These are phyloP conservation scores for Stylonectria norvegica DNA, from an alignment of 2,329 filamentous ascomycete genomes.

Conservation along the genomic window DNA sequence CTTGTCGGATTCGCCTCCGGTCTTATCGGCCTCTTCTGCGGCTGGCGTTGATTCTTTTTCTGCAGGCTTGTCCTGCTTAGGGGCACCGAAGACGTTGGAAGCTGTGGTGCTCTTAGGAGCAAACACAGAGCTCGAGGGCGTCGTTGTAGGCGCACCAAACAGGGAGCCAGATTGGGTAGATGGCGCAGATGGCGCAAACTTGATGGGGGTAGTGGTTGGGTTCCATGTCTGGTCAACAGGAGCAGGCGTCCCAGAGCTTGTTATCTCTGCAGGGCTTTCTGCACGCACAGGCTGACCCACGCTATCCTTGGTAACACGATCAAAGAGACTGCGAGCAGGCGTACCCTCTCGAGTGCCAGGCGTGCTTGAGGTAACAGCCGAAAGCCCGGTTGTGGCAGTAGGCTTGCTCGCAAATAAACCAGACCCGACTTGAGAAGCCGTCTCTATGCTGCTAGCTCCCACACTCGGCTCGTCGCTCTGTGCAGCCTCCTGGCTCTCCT, in stretches of 20 bases:
- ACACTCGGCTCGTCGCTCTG: constrained; percentile 43
- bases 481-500: constrained; percentile 42
- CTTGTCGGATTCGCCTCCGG: constrained; percentile 42
- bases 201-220: constrained; percentile 51
- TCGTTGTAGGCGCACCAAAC: constrained; percentile 29
- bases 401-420: constrained; percentile 31
- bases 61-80: constrained; percentile 29
- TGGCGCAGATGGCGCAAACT: constrained; percentile 43
- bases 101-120: constrained; percentile 34
- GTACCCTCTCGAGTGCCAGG: constrained; percentile 44
- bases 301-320: constrained; percentile 49
- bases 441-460: constrained; percentile 41
- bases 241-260: constrained; percentile 13
- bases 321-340: constrained; percentile 51
- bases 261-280: constrained; percentile 22
- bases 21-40: constrained; percentile 29
- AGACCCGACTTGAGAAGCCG: constrained; percentile 32
- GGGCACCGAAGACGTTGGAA: constrained; percentile 36
- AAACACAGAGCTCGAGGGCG: constrained; percentile 33
- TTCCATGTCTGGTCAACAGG: constrained; percentile 40
- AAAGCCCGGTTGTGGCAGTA: constrained; percentile 22
- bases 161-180: constrained; percentile 29
- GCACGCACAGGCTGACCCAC: constrained; percentile 49
- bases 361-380: constrained; percentile 31
- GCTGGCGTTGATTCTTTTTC: constrained; percentile 27